Base-by-base conservation (phyloP, 2,329 filamentous ascomycete species). In the Diaporthe sp. region DNA sequence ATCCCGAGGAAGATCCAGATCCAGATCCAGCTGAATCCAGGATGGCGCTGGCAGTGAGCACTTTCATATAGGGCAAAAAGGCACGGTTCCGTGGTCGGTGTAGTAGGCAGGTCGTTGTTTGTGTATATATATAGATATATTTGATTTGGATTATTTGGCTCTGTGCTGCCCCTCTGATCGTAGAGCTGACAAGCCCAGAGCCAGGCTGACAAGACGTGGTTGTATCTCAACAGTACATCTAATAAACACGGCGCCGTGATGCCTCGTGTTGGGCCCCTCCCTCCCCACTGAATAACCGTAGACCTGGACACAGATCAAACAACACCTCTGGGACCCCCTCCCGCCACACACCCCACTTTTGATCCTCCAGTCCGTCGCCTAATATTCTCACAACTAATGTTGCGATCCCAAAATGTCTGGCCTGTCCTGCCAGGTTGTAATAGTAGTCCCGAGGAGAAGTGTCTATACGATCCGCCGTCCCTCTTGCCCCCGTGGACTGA, bases 61-160 rank as follows among this genome's bases (percentile, higher is more conserved):
- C 40, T 35, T 47, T 30, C 4, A 33, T 35, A n/a, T 12, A 4
- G 17, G 17, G 42, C 25, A n/a, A 52, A 35, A 35, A 38, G 22
- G 57, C 7, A 40, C 35, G 55, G 19, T 25, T n/a, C 33, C 33
- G 4, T 38, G 55, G 30, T 25, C 8, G 55, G 30, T 25, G 7
- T 12, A 4, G 25, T 33, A 30, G 52, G 10, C 22, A 19, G 1
- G 28, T 55, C 10, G 0, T 6, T 45, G 19, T 5, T 25, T 47
- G 9, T 33, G 4, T 30, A 4, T 47, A 17, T 47, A 12, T 35
- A 52, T 67, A 52, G 45, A 67, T 67, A 67, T 67, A 67, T 67
- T 67, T 67, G 64, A 67, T 67, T 38, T 67, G 47, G 33, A 67
- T 67, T 67, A 67, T 67, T 22, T 25, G 33, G 64, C 64, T 19